Evolutionary conservation across 2,329 filamentous ascomycete species (phyloP), one percentile per base, ranked within the genome.

Genomic region (Trichoderma asperellum): DNA sequence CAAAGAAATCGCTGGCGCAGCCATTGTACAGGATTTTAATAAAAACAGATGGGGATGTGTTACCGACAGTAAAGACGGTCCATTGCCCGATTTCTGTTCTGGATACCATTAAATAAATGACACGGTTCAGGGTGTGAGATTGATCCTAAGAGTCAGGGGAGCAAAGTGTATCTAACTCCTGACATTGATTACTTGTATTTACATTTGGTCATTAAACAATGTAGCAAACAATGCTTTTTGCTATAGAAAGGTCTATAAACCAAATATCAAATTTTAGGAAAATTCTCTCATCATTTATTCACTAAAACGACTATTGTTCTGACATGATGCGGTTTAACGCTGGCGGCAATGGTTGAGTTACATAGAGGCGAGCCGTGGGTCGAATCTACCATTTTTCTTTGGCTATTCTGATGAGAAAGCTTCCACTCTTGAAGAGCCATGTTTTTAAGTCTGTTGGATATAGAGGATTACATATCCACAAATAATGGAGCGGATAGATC

Each of bases 41-140:
- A 0, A n/a, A 4, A 65, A 57, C 2, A 47, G 29, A 16, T 65
- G 52, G 52, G 62, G 35, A 11, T 65, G 62, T 57, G 62, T 65
- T 34, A 57, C 62, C 14, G 34, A 37, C 10, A 21, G 47, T n/a
- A 5, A 2, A 4, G 1, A 65, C 21, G 62, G 62, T 7, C 53
- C 62, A 37, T 35, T 65, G 37, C 4, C n/a, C 12, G 0, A 11
- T 11, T 65, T 65, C 62, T 65, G 62, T 40, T 24, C 43, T 21
- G 29, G 12, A 47, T 2, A 10, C n/a, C 43, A 47, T 6, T 29
- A 34, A 32, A 24, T 24, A n/a, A 27, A n/a, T 60, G 21, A 5
- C 24, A 24, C n/a, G 34, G 11, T 4, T 11, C 24, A n/a, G 12
- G 34, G 32, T 34, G 27, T 27, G 11, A 49, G 43, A 21, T 49